Evolutionary conservation across 192 early-diverging fungal genomes (phyloP).

Genomic region (Linnemannia exigua): DNA sequence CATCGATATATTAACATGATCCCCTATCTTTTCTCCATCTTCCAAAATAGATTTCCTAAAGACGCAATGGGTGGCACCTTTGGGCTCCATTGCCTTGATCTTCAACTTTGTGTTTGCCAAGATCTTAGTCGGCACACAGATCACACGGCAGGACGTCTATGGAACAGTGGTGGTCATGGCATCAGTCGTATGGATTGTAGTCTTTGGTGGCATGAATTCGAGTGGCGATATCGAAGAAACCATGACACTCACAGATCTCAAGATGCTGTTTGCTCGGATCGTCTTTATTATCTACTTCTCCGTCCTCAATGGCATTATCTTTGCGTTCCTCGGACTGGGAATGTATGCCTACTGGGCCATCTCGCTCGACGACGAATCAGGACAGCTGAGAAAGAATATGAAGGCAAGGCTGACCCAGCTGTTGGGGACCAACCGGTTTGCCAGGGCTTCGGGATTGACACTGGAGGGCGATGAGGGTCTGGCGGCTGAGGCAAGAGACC

Average conservation of each 20-base stretch:
- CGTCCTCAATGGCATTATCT: conserved; percentile 60
- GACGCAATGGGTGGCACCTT: conserved; percentile 71
- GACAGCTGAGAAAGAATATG: conserved; percentile 40
- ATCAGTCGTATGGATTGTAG: conserved; percentile 70
- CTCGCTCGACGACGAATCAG: conserved; percentile 39
- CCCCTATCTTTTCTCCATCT: background rate
- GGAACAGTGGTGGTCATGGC: conserved; percentile 68
- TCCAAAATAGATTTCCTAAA: conserved; percentile 66
- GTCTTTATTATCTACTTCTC: conserved; percentile 69
- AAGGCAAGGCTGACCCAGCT: conserved; percentile 15
- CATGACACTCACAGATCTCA: conserved; percentile 61
- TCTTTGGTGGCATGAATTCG: conserved; percentile 68
- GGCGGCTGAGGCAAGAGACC: conserved; percentile 26
- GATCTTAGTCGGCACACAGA: conserved; percentile 66
- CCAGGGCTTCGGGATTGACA: conserved; percentile 35
- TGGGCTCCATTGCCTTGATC: conserved; percentile 68
- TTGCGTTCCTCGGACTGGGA: conserved; percentile 52
- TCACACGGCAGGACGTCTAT: conserved; percentile 63
- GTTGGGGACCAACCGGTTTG: conserved; percentile 29
- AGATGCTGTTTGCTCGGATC: conserved; percentile 58
- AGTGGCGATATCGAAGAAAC: conserved; percentile 65
- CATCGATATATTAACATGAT: background rate
- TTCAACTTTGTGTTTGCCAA: conserved; percentile 75
- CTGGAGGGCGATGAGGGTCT: conserved; percentile 37
- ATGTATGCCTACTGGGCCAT: conserved; percentile 62